A percentile compares a stretch with the other conserved stretches of the same genome.
Conservation (phyloP, 2,329 filamentous ascomycete species). For the Epichloe gansuensis region DNA sequence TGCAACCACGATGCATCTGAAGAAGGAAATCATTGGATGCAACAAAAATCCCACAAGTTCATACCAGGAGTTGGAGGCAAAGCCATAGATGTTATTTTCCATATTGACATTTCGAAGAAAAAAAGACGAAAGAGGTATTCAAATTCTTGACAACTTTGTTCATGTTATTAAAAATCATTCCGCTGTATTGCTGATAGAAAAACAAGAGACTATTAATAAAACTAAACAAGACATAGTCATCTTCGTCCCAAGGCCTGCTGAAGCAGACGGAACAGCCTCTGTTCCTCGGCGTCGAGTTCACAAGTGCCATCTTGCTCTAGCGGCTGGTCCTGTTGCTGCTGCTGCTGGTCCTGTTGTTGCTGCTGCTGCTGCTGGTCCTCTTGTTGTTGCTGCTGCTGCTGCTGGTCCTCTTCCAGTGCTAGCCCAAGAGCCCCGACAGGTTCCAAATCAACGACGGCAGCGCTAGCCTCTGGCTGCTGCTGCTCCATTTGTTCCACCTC, state of each 20-base stretch:
- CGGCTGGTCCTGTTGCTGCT: background rate
- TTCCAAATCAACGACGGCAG: background rate
- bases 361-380: background rate
- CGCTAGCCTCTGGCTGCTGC: background rate
- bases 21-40: slow-evolving; percentile 1
- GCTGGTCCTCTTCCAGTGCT: background rate
- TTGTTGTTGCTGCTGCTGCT: background rate
- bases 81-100: slow-evolving; percentile 1
- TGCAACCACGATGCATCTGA: background rate
- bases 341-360: background rate
- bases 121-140: background rate
- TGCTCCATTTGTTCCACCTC: background rate
- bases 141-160: too few relatives aligned
- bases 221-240: too few relatives aligned
- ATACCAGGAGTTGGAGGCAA: slow-evolving; percentile 3
- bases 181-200: too few relatives aligned
- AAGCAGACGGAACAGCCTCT: background rate
- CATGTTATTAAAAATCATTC: too few relatives aligned
- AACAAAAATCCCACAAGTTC: background rate
- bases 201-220: too few relatives aligned
- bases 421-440: too few relatives aligned
- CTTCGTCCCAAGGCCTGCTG: too few relatives aligned
- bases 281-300: background rate
- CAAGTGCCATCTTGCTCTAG: background rate
- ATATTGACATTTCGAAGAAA: background rate